Conservation (phyloP, 140 eudicot species). For the Flaveria floridana region DNA sequence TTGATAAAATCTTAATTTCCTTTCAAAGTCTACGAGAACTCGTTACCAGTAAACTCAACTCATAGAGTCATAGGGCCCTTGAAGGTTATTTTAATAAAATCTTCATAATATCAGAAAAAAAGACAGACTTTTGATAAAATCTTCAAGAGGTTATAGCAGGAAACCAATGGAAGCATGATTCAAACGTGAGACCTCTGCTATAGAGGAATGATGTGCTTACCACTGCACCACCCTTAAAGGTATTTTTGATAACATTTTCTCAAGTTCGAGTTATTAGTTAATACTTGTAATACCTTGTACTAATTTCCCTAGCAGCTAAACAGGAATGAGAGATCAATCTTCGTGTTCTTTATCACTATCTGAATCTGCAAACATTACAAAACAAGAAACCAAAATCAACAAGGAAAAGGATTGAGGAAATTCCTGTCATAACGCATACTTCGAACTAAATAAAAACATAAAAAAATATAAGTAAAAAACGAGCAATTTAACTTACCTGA, state of each 20-base stretch:
- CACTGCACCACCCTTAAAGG: background rate
- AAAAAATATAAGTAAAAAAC: background rate
- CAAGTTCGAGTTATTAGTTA: background rate
- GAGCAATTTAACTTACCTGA: slow-evolving; percentile 63
- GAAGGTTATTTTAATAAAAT: no score
- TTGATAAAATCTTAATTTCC: background rate
- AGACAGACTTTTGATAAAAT: background rate
- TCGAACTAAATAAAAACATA: background rate
- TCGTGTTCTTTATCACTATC: slow-evolving; percentile 89
- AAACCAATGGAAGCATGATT: background rate
- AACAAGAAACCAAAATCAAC: slow-evolving; percentile 9
- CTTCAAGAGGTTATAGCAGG: background rate
- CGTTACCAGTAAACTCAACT: background rate
- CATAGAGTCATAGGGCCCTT: background rate
- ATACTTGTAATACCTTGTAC: slow-evolving; percentile 27
- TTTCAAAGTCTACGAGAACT: no score
- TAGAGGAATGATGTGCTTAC: background rate
- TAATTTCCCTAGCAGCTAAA: slow-evolving; percentile 28
- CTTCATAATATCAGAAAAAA: no score
- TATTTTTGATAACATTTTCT: background rate
- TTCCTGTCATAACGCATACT: background rate
- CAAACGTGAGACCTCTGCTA: no score
- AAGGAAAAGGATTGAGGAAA: background rate
- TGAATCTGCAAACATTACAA: slow-evolving; percentile 52
- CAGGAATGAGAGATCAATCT: slow-evolving; percentile 52